These are phyloP conservation scores for Gossypium aridum DNA, from an alignment of 441 rosid species.

Conservation along the genomic window DNA sequence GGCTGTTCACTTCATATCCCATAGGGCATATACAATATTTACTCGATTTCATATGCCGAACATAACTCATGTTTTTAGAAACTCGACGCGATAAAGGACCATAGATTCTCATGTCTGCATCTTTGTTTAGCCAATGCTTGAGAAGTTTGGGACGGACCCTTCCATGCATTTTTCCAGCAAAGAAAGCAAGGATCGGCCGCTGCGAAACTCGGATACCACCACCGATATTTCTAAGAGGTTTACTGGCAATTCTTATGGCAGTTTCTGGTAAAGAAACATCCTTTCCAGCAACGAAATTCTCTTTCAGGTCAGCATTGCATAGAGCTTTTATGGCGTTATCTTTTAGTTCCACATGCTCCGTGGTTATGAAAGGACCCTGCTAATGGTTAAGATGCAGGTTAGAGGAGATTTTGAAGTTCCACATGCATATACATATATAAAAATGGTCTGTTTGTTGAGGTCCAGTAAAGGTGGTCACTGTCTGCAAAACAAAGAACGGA, in stretches of 20 bases:
- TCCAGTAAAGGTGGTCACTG: not conserved
- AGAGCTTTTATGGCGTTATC: constrained; percentile 64
- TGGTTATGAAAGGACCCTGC: constrained; percentile 82
- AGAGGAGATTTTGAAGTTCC: constrained; percentile 5
- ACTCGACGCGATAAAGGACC: constrained; percentile 49
- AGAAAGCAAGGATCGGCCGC: constrained; percentile 83
- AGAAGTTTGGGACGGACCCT: constrained; percentile 76
- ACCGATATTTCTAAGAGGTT: constrained; percentile 56
- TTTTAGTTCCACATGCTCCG: constrained; percentile 51
- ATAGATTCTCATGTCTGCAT: constrained; percentile 71
- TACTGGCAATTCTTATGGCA: constrained; percentile 53
- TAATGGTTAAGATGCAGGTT: not conserved
- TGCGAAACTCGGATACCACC: constrained; percentile 66
- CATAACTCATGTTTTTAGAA: constrained; percentile 56
- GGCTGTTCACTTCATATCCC: constrained; percentile 92
- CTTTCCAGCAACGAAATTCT: constrained; percentile 51
- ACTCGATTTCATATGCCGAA: constrained; percentile 85
- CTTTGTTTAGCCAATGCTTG: constrained; percentile 65
- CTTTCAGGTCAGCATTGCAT: constrained; percentile 78
- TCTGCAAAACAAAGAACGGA: not conserved
- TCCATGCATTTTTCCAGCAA: constrained; percentile 82
- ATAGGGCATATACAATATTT: constrained; percentile 80
- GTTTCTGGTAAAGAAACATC: constrained; percentile 89
- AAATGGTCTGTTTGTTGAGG: not conserved
- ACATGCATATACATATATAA: not conserved